Percentiles rank a stretch among this genome's conserved stretches.
Conservation (phyloP, 75 land plant genomes). For the Pinus tabuliformis region DNA sequence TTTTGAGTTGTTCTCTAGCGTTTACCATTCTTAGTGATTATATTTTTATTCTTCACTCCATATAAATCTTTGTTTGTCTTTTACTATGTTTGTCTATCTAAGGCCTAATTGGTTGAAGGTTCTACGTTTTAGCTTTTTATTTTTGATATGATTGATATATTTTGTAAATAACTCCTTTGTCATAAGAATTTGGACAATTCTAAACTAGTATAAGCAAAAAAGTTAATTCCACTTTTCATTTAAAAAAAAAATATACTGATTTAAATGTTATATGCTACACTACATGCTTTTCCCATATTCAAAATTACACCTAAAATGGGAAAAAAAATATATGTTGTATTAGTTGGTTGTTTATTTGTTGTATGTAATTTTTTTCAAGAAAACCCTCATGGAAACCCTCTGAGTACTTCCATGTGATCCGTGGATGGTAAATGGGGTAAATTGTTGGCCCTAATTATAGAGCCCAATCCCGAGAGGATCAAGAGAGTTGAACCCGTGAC, state of each 20-base stretch:
- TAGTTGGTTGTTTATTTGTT: too few relatives aligned
- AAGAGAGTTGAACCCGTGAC: too few relatives aligned
- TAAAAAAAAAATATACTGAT: neutral
- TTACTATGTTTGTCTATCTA: neutral
- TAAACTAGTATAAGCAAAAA: neutral
- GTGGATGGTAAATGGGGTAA: too few relatives aligned
- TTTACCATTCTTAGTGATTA: neutral
- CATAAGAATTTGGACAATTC: neutral
- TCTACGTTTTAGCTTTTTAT: neutral
- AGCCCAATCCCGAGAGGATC: too few relatives aligned
- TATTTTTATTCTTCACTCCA: neutral
- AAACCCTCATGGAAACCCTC: too few relatives aligned
- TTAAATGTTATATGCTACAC: too few relatives aligned
- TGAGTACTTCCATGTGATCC: too few relatives aligned
- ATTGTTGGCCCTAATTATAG: too few relatives aligned
- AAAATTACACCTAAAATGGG: too few relatives aligned
- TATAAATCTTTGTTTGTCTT: neutral
- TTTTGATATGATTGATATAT: neutral
- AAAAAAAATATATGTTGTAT: too few relatives aligned
- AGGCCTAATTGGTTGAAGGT: neutral
- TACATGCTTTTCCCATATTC: too few relatives aligned
- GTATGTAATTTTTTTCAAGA: too few relatives aligned
- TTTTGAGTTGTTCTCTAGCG: neutral
- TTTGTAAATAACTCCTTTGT: neutral
- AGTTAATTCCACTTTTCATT: neutral